These are phyloP conservation scores for Rutstroemia sp. DNA, from an alignment of 2,329 filamentous ascomycete genomes.

Conservation along the genomic window DNA sequence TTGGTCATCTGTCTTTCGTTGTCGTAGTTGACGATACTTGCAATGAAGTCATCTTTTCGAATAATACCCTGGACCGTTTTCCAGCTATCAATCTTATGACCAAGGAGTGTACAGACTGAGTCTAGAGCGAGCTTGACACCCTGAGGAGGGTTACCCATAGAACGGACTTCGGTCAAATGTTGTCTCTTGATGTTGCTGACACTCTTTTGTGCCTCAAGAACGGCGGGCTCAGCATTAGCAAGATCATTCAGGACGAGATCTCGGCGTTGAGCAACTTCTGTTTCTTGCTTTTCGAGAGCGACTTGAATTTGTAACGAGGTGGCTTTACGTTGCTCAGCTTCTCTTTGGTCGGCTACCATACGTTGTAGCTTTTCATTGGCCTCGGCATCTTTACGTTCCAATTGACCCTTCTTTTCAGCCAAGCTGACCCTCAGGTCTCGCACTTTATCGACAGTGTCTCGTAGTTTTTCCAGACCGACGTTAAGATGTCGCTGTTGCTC, in stretches of 20 bases:
- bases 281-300: slow-evolving; percentile 81
- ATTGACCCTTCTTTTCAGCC: slow-evolving; percentile 86
- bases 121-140: slow-evolving; percentile 90
- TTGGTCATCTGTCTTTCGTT: slow-evolving; percentile 94
- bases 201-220: slow-evolving; percentile 86
- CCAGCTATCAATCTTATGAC: slow-evolving; percentile 86
- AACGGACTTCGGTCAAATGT: slow-evolving; percentile 93
- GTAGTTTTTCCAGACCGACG: slow-evolving; percentile 92
- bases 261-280: slow-evolving; percentile 73
- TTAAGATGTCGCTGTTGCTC: slow-evolving; percentile 98
- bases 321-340: slow-evolving; percentile 85
- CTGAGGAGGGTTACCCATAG: slow-evolving; percentile 86
- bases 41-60: slow-evolving; percentile 91
- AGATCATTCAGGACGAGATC: slow-evolving; percentile 83
- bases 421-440: slow-evolving; percentile 84
- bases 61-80: slow-evolving; percentile 84
- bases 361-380: slow-evolving; percentile 95
- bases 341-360: slow-evolving; percentile 93
- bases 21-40: slow-evolving; percentile 94
- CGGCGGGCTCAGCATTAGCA: slow-evolving; percentile 85
- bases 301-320: slow-evolving; percentile 84
- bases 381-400: slow-evolving; percentile 89
- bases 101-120: slow-evolving; percentile 91
- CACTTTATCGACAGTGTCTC: slow-evolving; percentile 96
- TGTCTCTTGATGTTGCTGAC: slow-evolving; percentile 98